Conservation (phyloP, 768 basidiomycete genomes). For the Kwoniella sp. region DNA sequence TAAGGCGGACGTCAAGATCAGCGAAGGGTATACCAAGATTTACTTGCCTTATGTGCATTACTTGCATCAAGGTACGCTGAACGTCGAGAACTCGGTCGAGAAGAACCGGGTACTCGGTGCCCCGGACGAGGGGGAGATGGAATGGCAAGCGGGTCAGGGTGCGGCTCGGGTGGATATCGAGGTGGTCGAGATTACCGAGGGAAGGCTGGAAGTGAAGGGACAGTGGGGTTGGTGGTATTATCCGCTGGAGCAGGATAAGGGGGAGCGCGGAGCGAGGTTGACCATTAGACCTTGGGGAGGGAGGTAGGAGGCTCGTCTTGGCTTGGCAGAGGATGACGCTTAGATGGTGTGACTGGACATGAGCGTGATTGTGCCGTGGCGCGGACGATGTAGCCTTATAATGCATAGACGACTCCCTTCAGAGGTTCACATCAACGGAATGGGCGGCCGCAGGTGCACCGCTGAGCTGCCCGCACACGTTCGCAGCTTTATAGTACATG, state of each 20-base stretch:
- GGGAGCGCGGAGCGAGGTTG: constrained; percentile 16
- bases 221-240: constrained; percentile 36
- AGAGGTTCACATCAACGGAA: neutral
- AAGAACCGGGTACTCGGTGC: constrained; percentile 12
- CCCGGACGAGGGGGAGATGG: constrained; percentile 3
- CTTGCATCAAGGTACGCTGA: constrained; percentile 60
- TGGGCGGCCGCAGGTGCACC: too few species aligned
- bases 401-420: too few species aligned
- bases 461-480: too few species aligned
- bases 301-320: too few species aligned
- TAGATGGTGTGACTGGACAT: too few species aligned
- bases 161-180: constrained; percentile 28
- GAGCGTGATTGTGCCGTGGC: too few species aligned
- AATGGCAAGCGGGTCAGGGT: constrained; percentile 15
- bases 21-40: constrained; percentile 65
- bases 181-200: constrained; percentile 24
- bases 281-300: constrained; percentile 17
- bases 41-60: constrained; percentile 88
- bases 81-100: constrained; percentile 41
- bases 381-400: too few species aligned
- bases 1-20: constrained; percentile 1
- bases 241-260: constrained; percentile 6
- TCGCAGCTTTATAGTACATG: constrained; percentile 21
- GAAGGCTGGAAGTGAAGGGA: constrained; percentile 22
- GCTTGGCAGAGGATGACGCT: too few species aligned